phyloP scores from a whole-genome alignment of 2,329 filamentous ascomycete genomes.

The Nothophoma quercina region DNA sequence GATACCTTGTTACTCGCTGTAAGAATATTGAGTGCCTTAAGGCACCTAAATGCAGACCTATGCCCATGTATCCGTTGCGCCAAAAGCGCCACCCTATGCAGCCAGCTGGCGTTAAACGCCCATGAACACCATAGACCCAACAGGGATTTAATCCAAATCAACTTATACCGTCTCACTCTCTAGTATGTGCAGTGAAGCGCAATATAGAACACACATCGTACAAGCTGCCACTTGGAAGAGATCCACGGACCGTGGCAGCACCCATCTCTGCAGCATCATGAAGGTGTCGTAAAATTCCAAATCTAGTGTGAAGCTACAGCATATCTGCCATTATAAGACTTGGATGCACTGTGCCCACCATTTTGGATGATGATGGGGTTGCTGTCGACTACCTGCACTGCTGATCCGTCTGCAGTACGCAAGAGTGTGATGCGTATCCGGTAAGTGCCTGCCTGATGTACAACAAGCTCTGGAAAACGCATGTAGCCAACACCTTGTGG shows the following conservation, averaged over 20 bases:
- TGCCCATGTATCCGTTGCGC: constrained; percentile 4
- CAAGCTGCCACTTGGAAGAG: not conserved
- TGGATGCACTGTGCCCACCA: constrained; percentile 26
- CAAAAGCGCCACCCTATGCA: constrained; percentile 3
- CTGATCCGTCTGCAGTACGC: constrained; percentile 38
- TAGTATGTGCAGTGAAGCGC: constrained; percentile 15
- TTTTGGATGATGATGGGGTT: constrained; percentile 44
- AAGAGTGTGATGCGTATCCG: constrained; percentile 49
- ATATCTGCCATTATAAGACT: constrained; percentile 45
- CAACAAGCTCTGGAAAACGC: constrained; percentile 47
- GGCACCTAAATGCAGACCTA: constrained; percentile 18
- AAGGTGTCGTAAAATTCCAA: not conserved
- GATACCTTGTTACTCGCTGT: constrained; percentile 15
- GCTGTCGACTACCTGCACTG: constrained; percentile 46
- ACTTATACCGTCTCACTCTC: not conserved
- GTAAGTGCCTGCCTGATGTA: constrained; percentile 48
- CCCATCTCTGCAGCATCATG: not conserved
- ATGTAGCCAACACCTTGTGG: constrained; percentile 48
- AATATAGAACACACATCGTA: constrained; percentile 9
- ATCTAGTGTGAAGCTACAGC: constrained; percentile 39
- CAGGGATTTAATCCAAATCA: not conserved
- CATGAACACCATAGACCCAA: not conserved
- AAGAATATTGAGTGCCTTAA: constrained; percentile 6
- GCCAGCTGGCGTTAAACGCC: not conserved
- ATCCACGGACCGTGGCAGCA: not conserved